A percentile compares a stretch with the other conserved stretches of the same genome.
phyloP scores from a whole-genome alignment of 768 basidiomycete species.

The Saitozyma podzolica region DNA sequence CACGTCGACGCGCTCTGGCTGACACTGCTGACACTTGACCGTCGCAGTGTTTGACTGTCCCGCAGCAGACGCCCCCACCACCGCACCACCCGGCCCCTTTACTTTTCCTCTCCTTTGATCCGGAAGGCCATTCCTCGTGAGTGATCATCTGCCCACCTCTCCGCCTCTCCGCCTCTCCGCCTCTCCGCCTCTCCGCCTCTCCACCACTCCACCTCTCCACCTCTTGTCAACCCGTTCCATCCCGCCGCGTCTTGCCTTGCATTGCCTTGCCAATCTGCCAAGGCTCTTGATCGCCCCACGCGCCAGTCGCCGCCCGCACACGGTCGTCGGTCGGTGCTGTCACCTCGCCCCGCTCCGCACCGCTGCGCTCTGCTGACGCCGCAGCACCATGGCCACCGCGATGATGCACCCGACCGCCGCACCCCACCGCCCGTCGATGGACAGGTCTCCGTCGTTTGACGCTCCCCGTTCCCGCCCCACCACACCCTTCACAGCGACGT shows the following conservation, averaged over 20 bases:
- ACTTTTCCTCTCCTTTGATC: not conserved
- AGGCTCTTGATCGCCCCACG: too few relatives aligned
- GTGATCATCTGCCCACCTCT: not conserved
- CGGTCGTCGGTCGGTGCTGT: too few relatives aligned
- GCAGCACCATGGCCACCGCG: constrained; percentile 17
- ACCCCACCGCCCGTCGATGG: constrained; percentile 43
- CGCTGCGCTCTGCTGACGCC: not conserved
- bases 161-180: not conserved
- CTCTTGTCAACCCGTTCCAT: not conserved
- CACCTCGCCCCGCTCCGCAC: not conserved
- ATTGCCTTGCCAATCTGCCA: too few relatives aligned
- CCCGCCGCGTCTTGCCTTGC: not conserved
- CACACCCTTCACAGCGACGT: constrained; percentile 23
- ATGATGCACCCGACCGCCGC: constrained; percentile 21
- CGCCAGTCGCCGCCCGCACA: too few relatives aligned
- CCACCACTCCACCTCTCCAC: not conserved
- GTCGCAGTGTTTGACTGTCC: too few relatives aligned
- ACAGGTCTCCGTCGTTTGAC: constrained; percentile 40
- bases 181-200: not conserved
- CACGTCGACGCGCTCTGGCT: too few relatives aligned
- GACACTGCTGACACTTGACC: not conserved
- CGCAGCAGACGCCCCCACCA: too few relatives aligned
- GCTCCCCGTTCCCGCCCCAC: constrained; percentile 32
- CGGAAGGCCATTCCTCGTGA: not conserved
- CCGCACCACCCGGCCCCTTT: not conserved